These are phyloP conservation scores for Termitomyces eurrhizus DNA, from an alignment of 768 basidiomycete species.

Conservation along the genomic window DNA sequence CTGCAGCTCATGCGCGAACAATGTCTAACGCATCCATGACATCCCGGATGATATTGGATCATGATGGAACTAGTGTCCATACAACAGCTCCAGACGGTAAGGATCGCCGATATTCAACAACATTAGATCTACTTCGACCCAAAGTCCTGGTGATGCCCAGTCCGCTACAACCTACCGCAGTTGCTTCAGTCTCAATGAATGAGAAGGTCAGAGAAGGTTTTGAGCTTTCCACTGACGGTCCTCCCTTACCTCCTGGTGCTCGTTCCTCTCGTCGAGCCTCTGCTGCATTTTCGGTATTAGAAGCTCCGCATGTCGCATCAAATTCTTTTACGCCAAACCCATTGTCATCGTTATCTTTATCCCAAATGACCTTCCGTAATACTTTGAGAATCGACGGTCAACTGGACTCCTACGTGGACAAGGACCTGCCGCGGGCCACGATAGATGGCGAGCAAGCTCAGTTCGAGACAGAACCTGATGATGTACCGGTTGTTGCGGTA, in stretches of 20 bases:
- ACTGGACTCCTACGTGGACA: conserved; percentile 57
- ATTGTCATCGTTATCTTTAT: conserved; percentile 64
- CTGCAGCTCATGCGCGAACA: conserved; percentile 51
- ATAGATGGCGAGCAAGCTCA: conserved; percentile 75
- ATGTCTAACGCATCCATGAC: conserved; percentile 64
- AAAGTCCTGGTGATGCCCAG: conserved; percentile 95
- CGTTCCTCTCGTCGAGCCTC: conserved; percentile 53
- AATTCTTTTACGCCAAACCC: conserved; percentile 80
- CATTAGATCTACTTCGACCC: conserved; percentile 77
- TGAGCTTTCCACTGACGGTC: conserved; percentile 61
- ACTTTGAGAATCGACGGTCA: conserved; percentile 69
- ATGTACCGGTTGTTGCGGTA: conserved; percentile 22
- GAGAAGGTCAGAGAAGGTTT: conserved; percentile 52
- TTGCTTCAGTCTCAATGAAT: conserved; percentile 29
- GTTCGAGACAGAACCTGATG: conserved; percentile 40
- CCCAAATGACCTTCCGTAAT: conserved; percentile 85
- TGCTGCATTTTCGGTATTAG: conserved; percentile 28
- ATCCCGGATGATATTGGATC: conserved; percentile 57
- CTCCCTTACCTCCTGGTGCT: conserved; percentile 75
- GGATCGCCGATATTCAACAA: conserved; percentile 66
- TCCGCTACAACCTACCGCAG: conserved; percentile 58
- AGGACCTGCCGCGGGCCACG: conserved; percentile 62
- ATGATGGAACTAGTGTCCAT: conserved; percentile 43
- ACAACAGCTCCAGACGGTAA: conserved; percentile 34
- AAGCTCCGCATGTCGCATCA: conserved; percentile 41